Conservation (phyloP, 1,139 yeast genomes). For the Wickerhamomyces sp. region DNA sequence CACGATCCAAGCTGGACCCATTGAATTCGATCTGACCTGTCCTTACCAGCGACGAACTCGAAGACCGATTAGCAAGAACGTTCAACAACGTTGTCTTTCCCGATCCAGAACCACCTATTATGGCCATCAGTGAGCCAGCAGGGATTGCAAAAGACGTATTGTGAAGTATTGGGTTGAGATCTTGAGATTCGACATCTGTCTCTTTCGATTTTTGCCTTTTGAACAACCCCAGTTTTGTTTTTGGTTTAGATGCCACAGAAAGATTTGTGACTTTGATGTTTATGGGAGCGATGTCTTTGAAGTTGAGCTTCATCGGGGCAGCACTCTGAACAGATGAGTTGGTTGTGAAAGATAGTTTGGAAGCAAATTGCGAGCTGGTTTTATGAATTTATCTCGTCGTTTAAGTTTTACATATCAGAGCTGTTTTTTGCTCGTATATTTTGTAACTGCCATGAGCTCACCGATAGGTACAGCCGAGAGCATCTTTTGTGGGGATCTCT, state of each 20-base stretch:
- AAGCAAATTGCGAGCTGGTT: too few relatives aligned
- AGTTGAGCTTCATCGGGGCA: too few relatives aligned
- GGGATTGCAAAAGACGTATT: slow-evolving; percentile 53
- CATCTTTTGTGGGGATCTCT: too few relatives aligned
- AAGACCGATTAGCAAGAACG: slow-evolving; percentile 53
- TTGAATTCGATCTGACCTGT: slow-evolving; percentile 31
- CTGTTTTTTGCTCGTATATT: too few relatives aligned
- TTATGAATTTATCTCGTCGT: too few relatives aligned
- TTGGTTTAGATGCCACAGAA: slow-evolving; percentile 8
- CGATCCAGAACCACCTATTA: slow-evolving; percentile 82
- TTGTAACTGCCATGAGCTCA: too few relatives aligned
- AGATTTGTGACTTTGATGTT: slow-evolving; percentile 9
- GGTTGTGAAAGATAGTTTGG: too few relatives aligned
- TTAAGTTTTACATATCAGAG: too few relatives aligned
- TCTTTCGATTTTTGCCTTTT: not conserved
- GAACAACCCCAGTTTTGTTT: not conserved
- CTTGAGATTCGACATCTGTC: not conserved
- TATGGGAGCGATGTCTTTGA: slow-evolving; percentile 8
- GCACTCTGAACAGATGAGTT: too few relatives aligned
- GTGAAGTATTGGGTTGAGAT: slow-evolving; percentile 25
- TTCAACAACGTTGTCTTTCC: slow-evolving; percentile 83
- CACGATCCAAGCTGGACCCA: slow-evolving; percentile 9
- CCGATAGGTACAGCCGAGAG: too few relatives aligned
- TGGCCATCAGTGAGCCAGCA: slow-evolving; percentile 51
- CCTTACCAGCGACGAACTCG: slow-evolving; percentile 32